Evolutionary conservation across 257 asterid species (phyloP).

Genomic region (Ballota nigra): DNA sequence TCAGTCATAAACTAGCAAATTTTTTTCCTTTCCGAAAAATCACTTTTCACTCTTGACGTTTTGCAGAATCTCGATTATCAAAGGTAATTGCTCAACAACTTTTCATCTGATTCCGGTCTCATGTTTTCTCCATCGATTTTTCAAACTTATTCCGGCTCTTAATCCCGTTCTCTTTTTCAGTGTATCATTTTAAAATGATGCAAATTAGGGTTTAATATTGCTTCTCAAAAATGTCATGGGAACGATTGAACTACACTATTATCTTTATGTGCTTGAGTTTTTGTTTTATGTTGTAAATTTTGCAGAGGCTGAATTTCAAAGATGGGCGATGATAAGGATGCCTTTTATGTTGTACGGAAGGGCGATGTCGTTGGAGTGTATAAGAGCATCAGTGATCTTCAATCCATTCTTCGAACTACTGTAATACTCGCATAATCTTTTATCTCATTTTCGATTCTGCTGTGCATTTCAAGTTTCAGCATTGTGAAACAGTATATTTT

Average conservation of each 20-base stretch:
- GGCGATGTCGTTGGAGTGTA: constrained; percentile 76
- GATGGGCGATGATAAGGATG: constrained; percentile 90
- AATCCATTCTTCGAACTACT: constrained; percentile 64
- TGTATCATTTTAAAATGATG: constrained; percentile 4
- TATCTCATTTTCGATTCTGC: background rate
- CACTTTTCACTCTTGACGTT: constrained; percentile 24
- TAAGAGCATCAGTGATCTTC: constrained; percentile 86
- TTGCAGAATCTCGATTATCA: constrained; percentile 25
- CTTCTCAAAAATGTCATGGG: constrained; percentile 5
- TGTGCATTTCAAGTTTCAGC: constrained; percentile 19
- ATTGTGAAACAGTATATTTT: constrained; percentile 2
- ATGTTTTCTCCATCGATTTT: background rate
- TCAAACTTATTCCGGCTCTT: background rate
- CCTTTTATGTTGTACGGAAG: constrained; percentile 78
- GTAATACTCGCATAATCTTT: constrained; percentile 36
- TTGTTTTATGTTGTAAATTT: background rate
- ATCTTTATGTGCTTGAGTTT: background rate
- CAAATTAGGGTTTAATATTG: constrained; percentile 33
- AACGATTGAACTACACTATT: too few relatives aligned
- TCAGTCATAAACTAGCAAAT: constrained; percentile 9
- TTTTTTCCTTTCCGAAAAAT: background rate
- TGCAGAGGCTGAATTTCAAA: constrained; percentile 27
- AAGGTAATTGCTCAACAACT: constrained; percentile 8
- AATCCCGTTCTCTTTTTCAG: background rate
- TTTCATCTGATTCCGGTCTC: background rate